These are phyloP conservation scores for Aspergillus cavernicola DNA, from an alignment of 495 filamentous ascomycete genomes.

Conservation along the genomic window DNA sequence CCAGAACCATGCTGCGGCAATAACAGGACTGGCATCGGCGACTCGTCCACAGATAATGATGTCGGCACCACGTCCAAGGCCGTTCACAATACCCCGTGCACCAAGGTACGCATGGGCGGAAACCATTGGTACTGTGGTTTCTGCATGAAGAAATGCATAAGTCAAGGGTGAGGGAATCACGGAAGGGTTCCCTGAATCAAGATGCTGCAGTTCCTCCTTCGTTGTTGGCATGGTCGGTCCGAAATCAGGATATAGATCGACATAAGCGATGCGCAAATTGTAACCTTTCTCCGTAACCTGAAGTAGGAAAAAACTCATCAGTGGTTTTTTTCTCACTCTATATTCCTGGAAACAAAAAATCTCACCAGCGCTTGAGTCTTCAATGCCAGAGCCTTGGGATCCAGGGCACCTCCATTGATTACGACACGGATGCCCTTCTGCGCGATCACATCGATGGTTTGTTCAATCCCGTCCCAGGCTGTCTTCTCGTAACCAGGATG, in stretches of 20 bases:
- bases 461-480: constrained; percentile 42
- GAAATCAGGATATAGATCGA: constrained; percentile 31
- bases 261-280: constrained; percentile 41
- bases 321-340: not conserved
- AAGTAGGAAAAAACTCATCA: too few relatives aligned
- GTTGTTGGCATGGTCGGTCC: constrained; percentile 27
- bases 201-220: constrained; percentile 29
- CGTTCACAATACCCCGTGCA: constrained; percentile 40
- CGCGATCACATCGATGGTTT: constrained; percentile 40
- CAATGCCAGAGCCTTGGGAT: constrained; percentile 40
- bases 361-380: constrained; percentile 35
- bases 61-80: constrained; percentile 42
- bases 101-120: constrained; percentile 43
- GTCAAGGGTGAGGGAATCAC: constrained; percentile 10
- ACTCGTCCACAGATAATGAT: constrained; percentile 54
- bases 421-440: constrained; percentile 41
- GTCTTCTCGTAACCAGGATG: constrained; percentile 40
- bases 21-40: constrained; percentile 45
- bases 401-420: constrained; percentile 43
- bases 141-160: constrained; percentile 21
- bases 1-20: constrained; percentile 48
- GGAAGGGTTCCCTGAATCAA: constrained; percentile 29
- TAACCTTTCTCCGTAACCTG: constrained; percentile 26
- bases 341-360: not conserved
- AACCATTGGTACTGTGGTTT: constrained; percentile 20